Evolutionary conservation across 2,329 filamentous ascomycete species (phyloP).

Genomic region (Cadophora malorum): DNA sequence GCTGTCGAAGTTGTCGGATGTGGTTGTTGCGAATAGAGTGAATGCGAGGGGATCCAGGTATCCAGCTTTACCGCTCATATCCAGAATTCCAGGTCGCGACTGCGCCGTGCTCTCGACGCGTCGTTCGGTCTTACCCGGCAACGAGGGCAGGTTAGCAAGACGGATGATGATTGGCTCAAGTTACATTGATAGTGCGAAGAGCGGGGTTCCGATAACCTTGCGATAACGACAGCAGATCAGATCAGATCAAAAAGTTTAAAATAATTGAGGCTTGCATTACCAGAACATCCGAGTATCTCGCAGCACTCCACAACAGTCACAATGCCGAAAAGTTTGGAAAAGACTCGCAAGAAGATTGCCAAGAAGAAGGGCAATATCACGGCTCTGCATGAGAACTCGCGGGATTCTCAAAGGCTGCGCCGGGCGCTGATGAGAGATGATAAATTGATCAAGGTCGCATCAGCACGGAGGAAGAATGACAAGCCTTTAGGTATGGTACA

Average conservation of each 20-base stretch:
- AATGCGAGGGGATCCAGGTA: constrained; percentile 1
- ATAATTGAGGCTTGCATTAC: background rate
- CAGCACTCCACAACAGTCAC: constrained; percentile 39
- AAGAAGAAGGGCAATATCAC: constrained; percentile 84
- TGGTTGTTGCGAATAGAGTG: constrained; percentile 23
- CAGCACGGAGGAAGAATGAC: constrained; percentile 75
- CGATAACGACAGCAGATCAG: constrained; percentile 28
- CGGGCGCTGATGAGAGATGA: constrained; percentile 82
- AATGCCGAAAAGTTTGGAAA: constrained; percentile 81
- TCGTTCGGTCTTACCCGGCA: constrained; percentile 28
- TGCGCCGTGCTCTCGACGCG: constrained; percentile 15
- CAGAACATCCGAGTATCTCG: constrained; percentile 16
- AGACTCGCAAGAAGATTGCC: constrained; percentile 86
- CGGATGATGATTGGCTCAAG: constrained; percentile 14
- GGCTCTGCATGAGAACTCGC: constrained; percentile 84
- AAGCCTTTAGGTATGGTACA: constrained; percentile 67
- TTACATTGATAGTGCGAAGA: constrained; percentile 12
- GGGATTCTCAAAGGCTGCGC: constrained; percentile 83
- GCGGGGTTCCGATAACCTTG: constrained; percentile 34
- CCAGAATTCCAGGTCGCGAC: constrained; percentile 9
- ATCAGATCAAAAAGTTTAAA: constrained; percentile 5
- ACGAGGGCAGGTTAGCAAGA: background rate
- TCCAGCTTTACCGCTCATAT: constrained; percentile 12
- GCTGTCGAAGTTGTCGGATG: constrained; percentile 27
- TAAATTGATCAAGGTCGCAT: constrained; percentile 74